A percentile compares a stretch with the other conserved stretches of the same genome.
Evolutionary conservation across 1,284 basidiomycete species (phyloP).

Genomic region (Hypsizygus ulmarius): DNA sequence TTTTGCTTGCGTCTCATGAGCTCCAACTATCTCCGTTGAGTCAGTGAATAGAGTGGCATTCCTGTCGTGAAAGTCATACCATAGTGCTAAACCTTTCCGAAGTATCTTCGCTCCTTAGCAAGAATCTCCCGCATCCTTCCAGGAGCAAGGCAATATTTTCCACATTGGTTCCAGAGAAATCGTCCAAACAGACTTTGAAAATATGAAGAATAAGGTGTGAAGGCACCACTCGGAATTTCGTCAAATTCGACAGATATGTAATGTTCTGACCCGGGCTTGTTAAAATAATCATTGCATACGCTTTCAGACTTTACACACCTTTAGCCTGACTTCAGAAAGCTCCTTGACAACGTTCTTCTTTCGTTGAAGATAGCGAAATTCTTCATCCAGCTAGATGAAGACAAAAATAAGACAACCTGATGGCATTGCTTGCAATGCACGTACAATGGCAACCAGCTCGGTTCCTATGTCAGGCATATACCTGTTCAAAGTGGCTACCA

Average conservation of each 20-base stretch:
- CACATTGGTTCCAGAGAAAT: slow-evolving; percentile 89
- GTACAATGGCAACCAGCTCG: slow-evolving; percentile 77
- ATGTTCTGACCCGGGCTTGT: slow-evolving; percentile 64
- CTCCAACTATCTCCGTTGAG: slow-evolving; percentile 63
- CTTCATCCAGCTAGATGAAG: slow-evolving; percentile 80
- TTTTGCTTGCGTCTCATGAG: slow-evolving; percentile 93
- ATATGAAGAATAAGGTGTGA: slow-evolving; percentile 91
- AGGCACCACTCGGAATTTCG: slow-evolving; percentile 95
- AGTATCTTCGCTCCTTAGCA: slow-evolving; percentile 88
- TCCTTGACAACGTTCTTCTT: slow-evolving; percentile 93
- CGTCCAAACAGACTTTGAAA: slow-evolving; percentile 95
- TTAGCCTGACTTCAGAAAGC: slow-evolving; percentile 79
- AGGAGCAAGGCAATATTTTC: slow-evolving; percentile 91
- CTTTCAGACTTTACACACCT: slow-evolving; percentile 47
- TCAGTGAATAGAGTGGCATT: slow-evolving; percentile 17
- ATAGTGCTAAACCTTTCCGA: slow-evolving; percentile 80
- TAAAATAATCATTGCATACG: not conserved
- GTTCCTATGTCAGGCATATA: slow-evolving; percentile 94
- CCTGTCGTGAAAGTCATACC: slow-evolving; percentile 39
- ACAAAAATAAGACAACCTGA: slow-evolving; percentile 1
- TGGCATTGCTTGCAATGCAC: slow-evolving; percentile 28
- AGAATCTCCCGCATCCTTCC: slow-evolving; percentile 92
- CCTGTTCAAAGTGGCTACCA: slow-evolving; percentile 83
- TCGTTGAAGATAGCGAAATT: slow-evolving; percentile 93
- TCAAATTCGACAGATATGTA: slow-evolving; percentile 86